Evolutionary conservation across 495 filamentous ascomycete genomes (phyloP), one percentile per base, ranked within the genome.

Genomic region (Emericellopsis terricola): DNA sequence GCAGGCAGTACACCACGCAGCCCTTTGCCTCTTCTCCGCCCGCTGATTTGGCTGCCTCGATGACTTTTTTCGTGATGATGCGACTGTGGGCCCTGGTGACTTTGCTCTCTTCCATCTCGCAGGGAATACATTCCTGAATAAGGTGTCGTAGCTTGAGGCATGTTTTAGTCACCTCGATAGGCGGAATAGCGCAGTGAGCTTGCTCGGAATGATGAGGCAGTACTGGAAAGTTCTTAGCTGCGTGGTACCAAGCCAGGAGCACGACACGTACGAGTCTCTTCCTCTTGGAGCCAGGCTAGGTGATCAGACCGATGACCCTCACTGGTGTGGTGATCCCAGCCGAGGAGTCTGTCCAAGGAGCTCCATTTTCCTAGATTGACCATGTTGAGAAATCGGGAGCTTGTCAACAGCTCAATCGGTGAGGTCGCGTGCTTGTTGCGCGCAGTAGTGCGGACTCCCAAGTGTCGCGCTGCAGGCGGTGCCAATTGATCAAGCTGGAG

Each of bases 61-160:
- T 53, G 4, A 97, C 89, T 35, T 68, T 61, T 3, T 57, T 56
- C 1, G 85, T 94, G 45, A 97, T 84, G 50, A 97, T 64, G 31
- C 68, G 65, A 47, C 80, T 86, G 53, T 94, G 82, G 13, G 89
- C 66, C 29, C 64, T 56, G 4, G 81, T 87, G 50, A 97, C 60
- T 29, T 62, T 56, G 4, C 56, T 57, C 40, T 78, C 68, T 36
- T 85, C 72, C 13, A 96, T 59, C 52, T 96, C 89, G 57, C 78
- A 93, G 1, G 84, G 76, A 8, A 97, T 70, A 21, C 82, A 73
- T 43, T 81, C 68, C 52, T 94, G 85, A 46, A 97, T 76, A 44
- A 94, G 79, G 49, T 91, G 82, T 43, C 86, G 87, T 40, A 97
- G 59, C 29, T 82, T 78, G 15, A 96, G 69, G 0, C 85, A 85